A percentile compares a stretch with the other conserved stretches of the same genome.
Evolutionary conservation across 306 rosid genomes (phyloP).

Genomic region (Trifolium pratense): DNA sequence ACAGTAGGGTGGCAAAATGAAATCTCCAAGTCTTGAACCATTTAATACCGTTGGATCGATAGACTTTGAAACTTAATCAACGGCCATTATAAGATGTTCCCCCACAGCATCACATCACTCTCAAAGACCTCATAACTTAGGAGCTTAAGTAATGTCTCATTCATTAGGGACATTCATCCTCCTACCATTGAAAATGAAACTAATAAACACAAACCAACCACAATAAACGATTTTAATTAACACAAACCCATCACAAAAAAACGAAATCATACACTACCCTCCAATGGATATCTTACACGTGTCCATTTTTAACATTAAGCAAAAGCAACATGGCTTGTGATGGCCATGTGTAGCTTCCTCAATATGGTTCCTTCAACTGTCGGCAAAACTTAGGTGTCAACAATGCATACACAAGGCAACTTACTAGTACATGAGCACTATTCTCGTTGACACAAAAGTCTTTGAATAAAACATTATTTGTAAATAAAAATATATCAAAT

Average conservation of each 20-base stretch:
- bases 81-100: conserved; percentile 23
- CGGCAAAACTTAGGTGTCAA: conserved; percentile 82
- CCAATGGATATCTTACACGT: background rate
- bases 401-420: conserved; percentile 46
- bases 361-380: conserved; percentile 52
- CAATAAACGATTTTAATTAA: background rate
- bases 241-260: conserved; percentile 25
- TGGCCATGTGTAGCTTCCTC: conserved; percentile 25
- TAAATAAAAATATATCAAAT: too few relatives aligned
- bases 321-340: conserved; percentile 22
- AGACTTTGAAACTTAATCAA: conserved; percentile 22
- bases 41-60: conserved; percentile 11
- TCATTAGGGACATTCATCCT: conserved; percentile 9
- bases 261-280: background rate
- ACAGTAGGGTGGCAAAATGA: too few relatives aligned
- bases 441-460: conserved; percentile 38
- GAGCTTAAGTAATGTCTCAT: background rate
- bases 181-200: conserved; percentile 49
- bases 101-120: conserved; percentile 1
- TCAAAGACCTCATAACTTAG: conserved; percentile 34
- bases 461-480: too few relatives aligned
- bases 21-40: conserved; percentile 14
- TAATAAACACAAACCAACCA: conserved; percentile 34
- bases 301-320: conserved; percentile 18
- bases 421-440: conserved; percentile 42